Evolutionary conservation across 2,329 filamentous ascomycete species (phyloP).

Genomic region (Aspergillus eucalypticola): DNA sequence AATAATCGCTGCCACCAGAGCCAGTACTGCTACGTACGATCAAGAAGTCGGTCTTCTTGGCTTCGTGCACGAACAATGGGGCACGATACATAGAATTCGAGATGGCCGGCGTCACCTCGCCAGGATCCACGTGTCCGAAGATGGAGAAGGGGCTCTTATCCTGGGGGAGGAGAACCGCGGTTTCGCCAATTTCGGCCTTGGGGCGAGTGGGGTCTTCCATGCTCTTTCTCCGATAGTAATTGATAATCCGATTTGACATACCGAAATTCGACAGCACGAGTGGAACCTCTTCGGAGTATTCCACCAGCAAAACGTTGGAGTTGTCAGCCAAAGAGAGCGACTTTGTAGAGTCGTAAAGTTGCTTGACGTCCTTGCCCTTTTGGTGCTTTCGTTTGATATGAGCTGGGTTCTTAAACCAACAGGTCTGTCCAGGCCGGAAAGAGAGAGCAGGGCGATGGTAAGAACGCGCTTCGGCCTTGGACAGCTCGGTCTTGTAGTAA

Average conservation of each 20-base stretch:
- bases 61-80: conserved; percentile 83
- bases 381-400: conserved; percentile 78
- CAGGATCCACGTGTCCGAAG: conserved; percentile 89
- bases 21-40: conserved; percentile 81
- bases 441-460: conserved; percentile 81
- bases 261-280: conserved; percentile 93
- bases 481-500: conserved; percentile 87
- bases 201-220: conserved; percentile 73
- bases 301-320: conserved; percentile 80
- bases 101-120: conserved; percentile 84
- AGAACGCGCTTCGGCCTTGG: conserved; percentile 69
- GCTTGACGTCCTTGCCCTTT: conserved; percentile 74
- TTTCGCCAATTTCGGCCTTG: conserved; percentile 83
- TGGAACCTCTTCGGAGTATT: conserved; percentile 94
- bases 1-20: conserved; percentile 75
- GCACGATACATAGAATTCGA: conserved; percentile 96
- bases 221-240: conserved; percentile 90
- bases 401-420: conserved; percentile 71
- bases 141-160: conserved; percentile 95
- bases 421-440: conserved; percentile 68
- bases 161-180: conserved; percentile 82
- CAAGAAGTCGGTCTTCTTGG: conserved; percentile 80
- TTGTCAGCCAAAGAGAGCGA: conserved; percentile 88
- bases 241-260: conserved; percentile 94
- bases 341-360: conserved; percentile 76